Conservation (phyloP, 1,284 basidiomycete species). For the Amylostereum areolatum region DNA sequence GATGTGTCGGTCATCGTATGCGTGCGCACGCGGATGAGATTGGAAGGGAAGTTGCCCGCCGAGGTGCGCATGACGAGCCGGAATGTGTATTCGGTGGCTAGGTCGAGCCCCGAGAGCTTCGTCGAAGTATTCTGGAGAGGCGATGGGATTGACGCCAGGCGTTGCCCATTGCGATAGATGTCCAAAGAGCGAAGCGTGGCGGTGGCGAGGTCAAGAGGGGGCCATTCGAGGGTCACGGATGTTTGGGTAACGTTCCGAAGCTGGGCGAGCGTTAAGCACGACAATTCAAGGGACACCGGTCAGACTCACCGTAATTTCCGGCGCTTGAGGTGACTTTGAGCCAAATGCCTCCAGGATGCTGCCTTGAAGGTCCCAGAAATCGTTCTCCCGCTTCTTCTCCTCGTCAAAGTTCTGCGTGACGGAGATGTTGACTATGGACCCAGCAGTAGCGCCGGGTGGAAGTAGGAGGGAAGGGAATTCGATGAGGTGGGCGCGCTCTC, state of each 20-base stretch:
- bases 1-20: constrained; percentile 93
- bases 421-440: constrained; percentile 95
- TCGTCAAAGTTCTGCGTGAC: constrained; percentile 81
- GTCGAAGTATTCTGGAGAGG: constrained; percentile 79
- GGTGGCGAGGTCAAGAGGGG: constrained; percentile 76
- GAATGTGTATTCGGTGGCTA: constrained; percentile 88
- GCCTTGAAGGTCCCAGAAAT: constrained; percentile 80
- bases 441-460: constrained; percentile 83
- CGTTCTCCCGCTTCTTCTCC: constrained; percentile 72
- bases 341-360: constrained; percentile 78
- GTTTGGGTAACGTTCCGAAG: constrained; percentile 94
- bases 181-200: constrained; percentile 82
- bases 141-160: constrained; percentile 81
- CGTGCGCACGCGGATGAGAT: constrained; percentile 75
- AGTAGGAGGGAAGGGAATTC: constrained; percentile 93
- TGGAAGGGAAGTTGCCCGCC: constrained; percentile 84
- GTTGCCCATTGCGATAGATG: constrained; percentile 85
- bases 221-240: constrained; percentile 91
- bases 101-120: constrained; percentile 84
- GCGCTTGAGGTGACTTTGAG: constrained; percentile 59
- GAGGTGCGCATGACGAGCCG: constrained; percentile 88
- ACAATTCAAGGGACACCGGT: too few relatives aligned
- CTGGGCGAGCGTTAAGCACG: constrained; percentile 32
- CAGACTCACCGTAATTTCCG: constrained; percentile 57
- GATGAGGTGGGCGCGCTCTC: constrained; percentile 88